Conservation (phyloP, 2,329 filamentous ascomycete species). For the Paracorniculantispora psalliotae region DNA sequence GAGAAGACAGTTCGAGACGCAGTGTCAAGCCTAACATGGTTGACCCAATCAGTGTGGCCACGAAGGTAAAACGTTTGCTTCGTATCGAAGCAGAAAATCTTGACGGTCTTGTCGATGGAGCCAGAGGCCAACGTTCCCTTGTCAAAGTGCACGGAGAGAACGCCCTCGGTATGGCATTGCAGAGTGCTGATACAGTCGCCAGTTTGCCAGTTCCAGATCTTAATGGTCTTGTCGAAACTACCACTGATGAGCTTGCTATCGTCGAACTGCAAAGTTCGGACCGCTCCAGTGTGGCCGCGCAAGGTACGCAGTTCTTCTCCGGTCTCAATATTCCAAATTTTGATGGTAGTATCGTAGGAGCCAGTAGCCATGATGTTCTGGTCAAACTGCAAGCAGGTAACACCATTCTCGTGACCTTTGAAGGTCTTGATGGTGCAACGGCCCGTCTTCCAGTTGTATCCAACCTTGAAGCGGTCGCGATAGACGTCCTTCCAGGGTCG, state of each 20-base stretch:
- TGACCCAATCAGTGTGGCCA: conserved; percentile 92
- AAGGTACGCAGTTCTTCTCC: conserved; percentile 83
- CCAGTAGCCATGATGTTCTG: conserved; percentile 89
- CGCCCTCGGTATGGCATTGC: conserved; percentile 71
- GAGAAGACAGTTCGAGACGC: conserved; percentile 82
- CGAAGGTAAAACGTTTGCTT: conserved; percentile 74
- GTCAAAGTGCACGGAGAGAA: conserved; percentile 85
- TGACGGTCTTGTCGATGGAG: conserved; percentile 83
- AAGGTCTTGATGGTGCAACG: conserved; percentile 80
- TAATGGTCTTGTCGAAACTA: conserved; percentile 79
- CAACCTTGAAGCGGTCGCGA: conserved; percentile 89
- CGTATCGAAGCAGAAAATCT: conserved; percentile 87
- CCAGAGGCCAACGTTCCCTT: conserved; percentile 80
- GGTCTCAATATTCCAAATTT: conserved; percentile 92
- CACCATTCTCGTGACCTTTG: conserved; percentile 77
- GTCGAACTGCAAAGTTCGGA: conserved; percentile 89
- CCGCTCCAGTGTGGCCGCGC: conserved; percentile 72
- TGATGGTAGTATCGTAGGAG: conserved; percentile 91
- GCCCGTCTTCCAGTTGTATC: conserved; percentile 96
- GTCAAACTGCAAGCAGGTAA: conserved; percentile 56
- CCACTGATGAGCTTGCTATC: conserved; percentile 87
- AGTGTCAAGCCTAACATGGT: conserved; percentile 84
- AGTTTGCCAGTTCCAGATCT: conserved; percentile 95
- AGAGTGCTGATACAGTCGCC: conserved; percentile 81
- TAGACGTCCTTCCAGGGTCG: conserved; percentile 95